Evolutionary conservation across 257 asterid genomes (phyloP), one percentile per base, ranked within the genome.

Genomic region (Henckelia pumila): DNA sequence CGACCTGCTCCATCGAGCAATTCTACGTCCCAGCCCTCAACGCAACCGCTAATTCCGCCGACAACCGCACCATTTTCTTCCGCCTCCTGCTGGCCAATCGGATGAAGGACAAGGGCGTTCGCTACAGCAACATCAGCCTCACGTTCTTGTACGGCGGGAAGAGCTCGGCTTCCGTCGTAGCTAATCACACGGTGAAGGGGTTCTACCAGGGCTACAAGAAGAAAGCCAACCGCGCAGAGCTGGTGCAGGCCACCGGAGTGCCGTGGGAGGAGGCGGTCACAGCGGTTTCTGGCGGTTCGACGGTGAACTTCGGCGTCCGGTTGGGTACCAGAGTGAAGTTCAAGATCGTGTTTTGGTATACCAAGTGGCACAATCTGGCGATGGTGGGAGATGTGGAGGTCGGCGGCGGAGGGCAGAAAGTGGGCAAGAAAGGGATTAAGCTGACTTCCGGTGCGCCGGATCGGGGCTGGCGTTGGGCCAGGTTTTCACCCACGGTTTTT

Each of bases 81-180:
- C 72, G 80, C 56, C 86, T 91, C 62, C 70, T 75, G 80, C 87
- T 88, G 71, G 65, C 75, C 8, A 91, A 91, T 71, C 40, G 44
- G 28, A 87, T 85, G 95, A 89, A 87, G 55, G 93, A 84, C 78
- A 84, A 91, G 47, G 95, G 96, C 55, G 94, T 91, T 6, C n/a
- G 56, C 26, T 91, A 89, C 16, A 82, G 72, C 30, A 75, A 75
- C 61, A 69, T 85, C 3, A 78, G 40, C 63, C 61, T 89, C 49
- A 58, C 77, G 47, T 73, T 91, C 11, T 83, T 40, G 63, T 81
- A 77, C 64, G 80, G 75, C 33, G 55, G 17, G 1, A 67, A 65
- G 30, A 75, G 74, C 73, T 32, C 70, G 2, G 66, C 19, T 14
- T 40, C 65, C 73, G 10, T 40, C n/a, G 44, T 89, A 2, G 95